Percentiles rank a stretch among this genome's conserved stretches.
These are phyloP conservation scores for Anisodus tanguticus DNA, from an alignment of 257 asterid genomes.

Conservation along the genomic window DNA sequence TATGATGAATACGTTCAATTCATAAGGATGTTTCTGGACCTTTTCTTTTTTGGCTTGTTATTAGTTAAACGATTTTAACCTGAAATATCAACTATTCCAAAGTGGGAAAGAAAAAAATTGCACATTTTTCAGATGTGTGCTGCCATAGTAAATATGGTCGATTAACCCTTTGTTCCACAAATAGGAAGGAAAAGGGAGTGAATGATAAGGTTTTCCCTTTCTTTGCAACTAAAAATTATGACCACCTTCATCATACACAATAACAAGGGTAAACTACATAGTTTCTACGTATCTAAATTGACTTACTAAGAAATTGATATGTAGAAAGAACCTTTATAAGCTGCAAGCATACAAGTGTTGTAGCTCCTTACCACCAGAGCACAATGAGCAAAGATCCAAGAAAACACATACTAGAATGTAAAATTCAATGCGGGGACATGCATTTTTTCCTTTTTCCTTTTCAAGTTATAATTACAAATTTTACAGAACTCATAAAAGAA, in stretches of 20 bases:
- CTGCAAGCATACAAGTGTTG: not conserved
- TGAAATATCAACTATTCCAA: not conserved
- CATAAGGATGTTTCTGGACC: not conserved
- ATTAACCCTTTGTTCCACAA: no score
- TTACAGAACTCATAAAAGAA: not conserved
- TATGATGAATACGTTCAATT: not conserved
- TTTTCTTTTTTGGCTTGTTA: not conserved
- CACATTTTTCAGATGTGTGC: not conserved
- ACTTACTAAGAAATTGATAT: no score
- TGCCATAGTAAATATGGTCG: not conserved
- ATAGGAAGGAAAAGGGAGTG: no score
- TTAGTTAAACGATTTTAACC: not conserved
- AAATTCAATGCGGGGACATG: not conserved
- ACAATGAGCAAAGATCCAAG: not conserved
- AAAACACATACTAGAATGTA: not conserved
- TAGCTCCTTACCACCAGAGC: not conserved
- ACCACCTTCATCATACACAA: no score
- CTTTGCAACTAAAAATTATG: no score
- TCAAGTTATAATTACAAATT: not conserved
- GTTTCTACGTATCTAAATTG: no score
- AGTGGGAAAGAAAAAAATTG: not conserved
- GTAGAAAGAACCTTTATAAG: not conserved
- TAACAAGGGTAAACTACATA: no score
- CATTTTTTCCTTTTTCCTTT: not conserved
- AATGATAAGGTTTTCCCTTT: no score